Base-by-base conservation (phyloP, 148 eudicot genomes). In the Pouteria glomerata region DNA sequence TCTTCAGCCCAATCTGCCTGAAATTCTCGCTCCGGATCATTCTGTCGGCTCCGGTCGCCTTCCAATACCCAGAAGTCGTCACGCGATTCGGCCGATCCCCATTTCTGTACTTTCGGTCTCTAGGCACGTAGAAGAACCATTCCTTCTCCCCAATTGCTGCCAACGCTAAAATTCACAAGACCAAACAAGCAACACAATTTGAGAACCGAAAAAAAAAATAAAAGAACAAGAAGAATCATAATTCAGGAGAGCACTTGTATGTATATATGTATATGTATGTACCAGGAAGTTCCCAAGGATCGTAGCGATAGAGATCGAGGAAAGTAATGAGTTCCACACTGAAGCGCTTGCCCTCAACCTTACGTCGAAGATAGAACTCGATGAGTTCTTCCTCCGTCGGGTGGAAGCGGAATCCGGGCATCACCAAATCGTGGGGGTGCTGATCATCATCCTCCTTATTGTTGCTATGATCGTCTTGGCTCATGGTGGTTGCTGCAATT, bases 231-330 rank as follows among this genome's bases (percentile, higher is more conserved):
- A 58, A 58, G 35, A 8, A 58, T 30, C 14, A 30, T 4, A 59
- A 59, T 31, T 59, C 6, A 35, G 62, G 29, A 15, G 13, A 57
- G n/a, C n/a, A n/a, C n/a, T n/a, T n/a, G n/a, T n/a, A n/a, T n/a
- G n/a, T n/a, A n/a, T n/a, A n/a, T n/a, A n/a, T n/a, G n/a, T n/a
- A n/a, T n/a, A n/a, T n/a, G 56, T 66, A 69, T 3, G 39, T 90
- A 93, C 98, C 96, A 66, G 98, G 98, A 33, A 93, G 96, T 63
- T 93, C 96, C 98, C 98, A 93, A 37, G 98, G 98, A 78, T 93
- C 98, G 19, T 93, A 90, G 68, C 98, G 96, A 67, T 88, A 93
- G 53, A 93, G 98, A 85, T 90, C 98, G 8, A 93, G 88, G 66
- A 86, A 93, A 80, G 98, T 90, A 81, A 93, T 90, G 79, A 93